Conservation (phyloP, 495 filamentous ascomycete species). For the Aspergillus bertholletiae region DNA sequence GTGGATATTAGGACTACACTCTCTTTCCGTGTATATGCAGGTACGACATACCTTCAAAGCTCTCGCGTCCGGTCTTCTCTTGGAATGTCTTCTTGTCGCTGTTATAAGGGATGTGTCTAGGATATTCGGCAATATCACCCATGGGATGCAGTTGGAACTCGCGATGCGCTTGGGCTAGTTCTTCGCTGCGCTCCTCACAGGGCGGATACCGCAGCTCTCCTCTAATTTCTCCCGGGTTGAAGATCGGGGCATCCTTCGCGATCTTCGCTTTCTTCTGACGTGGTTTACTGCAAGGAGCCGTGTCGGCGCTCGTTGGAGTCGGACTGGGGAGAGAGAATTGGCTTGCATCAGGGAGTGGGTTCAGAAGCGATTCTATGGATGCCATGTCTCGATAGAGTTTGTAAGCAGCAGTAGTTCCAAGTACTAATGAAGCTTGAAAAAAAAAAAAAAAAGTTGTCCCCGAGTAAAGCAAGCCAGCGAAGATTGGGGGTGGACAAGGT, state of each 20-base stretch:
- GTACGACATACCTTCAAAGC: slow-evolving; percentile 70
- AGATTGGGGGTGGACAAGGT: slow-evolving; percentile 1
- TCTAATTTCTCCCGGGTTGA: slow-evolving; percentile 53
- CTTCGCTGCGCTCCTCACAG: slow-evolving; percentile 56
- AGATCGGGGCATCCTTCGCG: slow-evolving; percentile 58
- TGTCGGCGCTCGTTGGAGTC: slow-evolving; percentile 15
- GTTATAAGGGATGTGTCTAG: slow-evolving; percentile 83
- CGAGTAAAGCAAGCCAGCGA: background rate
- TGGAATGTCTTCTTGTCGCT: slow-evolving; percentile 88
- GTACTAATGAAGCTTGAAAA: background rate
- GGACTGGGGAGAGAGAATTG: slow-evolving; percentile 10
- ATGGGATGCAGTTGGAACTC: slow-evolving; percentile 64
- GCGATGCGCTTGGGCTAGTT: slow-evolving; percentile 50
- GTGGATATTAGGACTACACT: background rate
- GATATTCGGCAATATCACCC: slow-evolving; percentile 63
- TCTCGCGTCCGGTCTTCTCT: slow-evolving; percentile 78
- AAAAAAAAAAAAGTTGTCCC: background rate
- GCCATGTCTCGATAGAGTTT: slow-evolving; percentile 13
- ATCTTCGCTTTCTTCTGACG: slow-evolving; percentile 44
- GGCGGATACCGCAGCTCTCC: slow-evolving; percentile 66
- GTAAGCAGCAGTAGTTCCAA: background rate
- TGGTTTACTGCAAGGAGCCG: slow-evolving; percentile 13
- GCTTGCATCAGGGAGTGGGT: slow-evolving; percentile 14
- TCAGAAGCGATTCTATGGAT: slow-evolving; percentile 24
- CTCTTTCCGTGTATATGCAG: background rate